A percentile compares a stretch with the other conserved stretches of the same genome.
Conservation (phyloP, 495 filamentous ascomycete genomes). For the Clavariopsis aquatica region DNA sequence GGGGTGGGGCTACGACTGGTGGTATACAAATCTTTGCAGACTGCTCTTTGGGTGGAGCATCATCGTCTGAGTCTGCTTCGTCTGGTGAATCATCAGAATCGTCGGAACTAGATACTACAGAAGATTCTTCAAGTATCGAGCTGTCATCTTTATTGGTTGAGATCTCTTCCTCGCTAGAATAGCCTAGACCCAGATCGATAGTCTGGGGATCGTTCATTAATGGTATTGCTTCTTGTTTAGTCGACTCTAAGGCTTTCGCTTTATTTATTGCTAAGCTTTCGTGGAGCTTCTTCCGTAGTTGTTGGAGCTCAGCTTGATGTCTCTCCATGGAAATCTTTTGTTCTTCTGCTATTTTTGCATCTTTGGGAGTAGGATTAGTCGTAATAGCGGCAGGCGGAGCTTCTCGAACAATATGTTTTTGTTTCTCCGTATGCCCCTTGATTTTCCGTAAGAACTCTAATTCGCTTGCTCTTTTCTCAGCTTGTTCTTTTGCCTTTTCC, state of each 20-base stretch:
- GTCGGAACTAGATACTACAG: constrained; percentile 29
- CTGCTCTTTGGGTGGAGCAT: constrained; percentile 27
- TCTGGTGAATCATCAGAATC: constrained; percentile 15
- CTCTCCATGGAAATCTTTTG: constrained; percentile 40
- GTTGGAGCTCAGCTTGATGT: background rate
- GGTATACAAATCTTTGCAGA: constrained; percentile 23
- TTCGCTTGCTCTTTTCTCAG: constrained; percentile 30
- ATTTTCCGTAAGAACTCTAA: constrained; percentile 28
- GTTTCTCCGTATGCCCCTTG: constrained; percentile 37
- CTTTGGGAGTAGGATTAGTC: background rate
- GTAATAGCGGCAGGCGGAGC: background rate
- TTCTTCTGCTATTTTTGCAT: constrained; percentile 49
- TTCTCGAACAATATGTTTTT: constrained; percentile 43
- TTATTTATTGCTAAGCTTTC: constrained; percentile 26
- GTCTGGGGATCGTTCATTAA: background rate
- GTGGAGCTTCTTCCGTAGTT: constrained; percentile 17
- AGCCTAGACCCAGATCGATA: constrained; percentile 28
- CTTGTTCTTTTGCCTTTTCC: constrained; percentile 45
- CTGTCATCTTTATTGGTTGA: background rate
- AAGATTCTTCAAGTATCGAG: constrained; percentile 24
- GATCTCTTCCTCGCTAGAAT: constrained; percentile 20
- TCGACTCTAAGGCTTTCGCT: background rate
- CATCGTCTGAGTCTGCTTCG: constrained; percentile 23
- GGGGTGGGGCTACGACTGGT: background rate
- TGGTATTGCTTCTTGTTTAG: background rate